phyloP scores from a whole-genome alignment of 2,329 filamentous ascomycete species.

The Nigrospora osmanthi region DNA sequence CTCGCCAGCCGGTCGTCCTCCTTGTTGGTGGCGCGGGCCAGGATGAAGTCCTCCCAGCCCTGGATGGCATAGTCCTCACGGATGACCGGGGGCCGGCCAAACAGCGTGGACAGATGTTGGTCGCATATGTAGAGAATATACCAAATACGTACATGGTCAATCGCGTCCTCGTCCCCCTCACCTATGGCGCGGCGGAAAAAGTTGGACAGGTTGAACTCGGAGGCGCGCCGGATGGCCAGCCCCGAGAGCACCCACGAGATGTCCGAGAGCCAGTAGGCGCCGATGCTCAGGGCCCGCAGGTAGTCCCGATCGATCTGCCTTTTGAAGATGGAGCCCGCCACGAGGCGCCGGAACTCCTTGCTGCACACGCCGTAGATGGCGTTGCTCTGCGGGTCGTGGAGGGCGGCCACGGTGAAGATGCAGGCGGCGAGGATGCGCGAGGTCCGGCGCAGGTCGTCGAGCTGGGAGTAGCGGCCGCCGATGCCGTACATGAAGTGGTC shows the following conservation, averaged over 20 bases:
- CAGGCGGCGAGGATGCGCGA: conserved; percentile 44
- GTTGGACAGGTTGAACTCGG: conserved; percentile 35
- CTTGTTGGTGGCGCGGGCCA: conserved; percentile 39
- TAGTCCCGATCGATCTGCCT: conserved; percentile 34
- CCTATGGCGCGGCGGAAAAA: conserved; percentile 31
- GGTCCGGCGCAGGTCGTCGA: conserved; percentile 43
- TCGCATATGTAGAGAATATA: conserved; percentile 48
- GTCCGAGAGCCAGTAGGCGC: conserved; percentile 56
- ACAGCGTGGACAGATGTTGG: conserved; percentile 50
- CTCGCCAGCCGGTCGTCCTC: conserved; percentile 49
- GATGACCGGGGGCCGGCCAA: conserved; percentile 50
- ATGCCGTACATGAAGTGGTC: conserved; percentile 43
- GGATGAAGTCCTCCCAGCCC: conserved; percentile 49
- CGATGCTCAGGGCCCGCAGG: conserved; percentile 51
- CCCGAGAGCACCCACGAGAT: conserved; percentile 56
- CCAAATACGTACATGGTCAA: conserved; percentile 51
- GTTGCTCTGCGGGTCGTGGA: conserved; percentile 15
- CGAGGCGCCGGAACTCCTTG: conserved; percentile 10
- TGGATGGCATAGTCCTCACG: conserved; percentile 50
- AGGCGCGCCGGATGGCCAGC: conserved; percentile 39
- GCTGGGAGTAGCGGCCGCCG: conserved; percentile 38
- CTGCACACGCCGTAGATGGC: conserved; percentile 11
- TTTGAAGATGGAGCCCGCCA: conserved; percentile 23
- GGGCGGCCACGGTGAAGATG: conserved; percentile 41
- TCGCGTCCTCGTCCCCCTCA: conserved; percentile 31